phyloP scores from a whole-genome alignment of 345 rosid species.

The Lenwebbia sp. region DNA sequence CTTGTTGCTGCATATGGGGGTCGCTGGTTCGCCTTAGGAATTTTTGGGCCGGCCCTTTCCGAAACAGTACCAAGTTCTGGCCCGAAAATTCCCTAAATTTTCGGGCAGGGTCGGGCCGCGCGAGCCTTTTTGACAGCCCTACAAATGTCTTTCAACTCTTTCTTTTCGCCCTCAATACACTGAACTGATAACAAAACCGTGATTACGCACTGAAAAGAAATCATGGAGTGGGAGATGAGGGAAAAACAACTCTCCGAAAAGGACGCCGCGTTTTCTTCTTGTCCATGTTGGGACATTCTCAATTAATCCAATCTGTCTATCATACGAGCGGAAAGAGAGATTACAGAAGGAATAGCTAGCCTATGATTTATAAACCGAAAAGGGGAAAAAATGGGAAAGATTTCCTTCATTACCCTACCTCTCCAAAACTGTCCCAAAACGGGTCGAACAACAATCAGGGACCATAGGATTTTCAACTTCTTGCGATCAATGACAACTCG shows the following conservation, averaged over 20 bases:
- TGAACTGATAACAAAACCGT: background rate
- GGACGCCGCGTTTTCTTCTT: background rate
- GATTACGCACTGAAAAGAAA: background rate
- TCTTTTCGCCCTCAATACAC: background rate
- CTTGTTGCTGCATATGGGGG: too few species aligned
- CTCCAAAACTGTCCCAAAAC: background rate
- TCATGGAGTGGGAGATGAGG: background rate
- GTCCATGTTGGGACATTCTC: background rate
- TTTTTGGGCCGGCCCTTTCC: too few species aligned
- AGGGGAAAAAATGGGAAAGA: background rate
- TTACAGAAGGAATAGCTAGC: conserved; percentile 17
- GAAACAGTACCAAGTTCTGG: too few species aligned
- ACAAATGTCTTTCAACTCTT: background rate
- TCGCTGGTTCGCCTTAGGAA: too few species aligned
- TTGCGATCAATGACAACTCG: background rate
- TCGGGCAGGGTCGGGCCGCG: too few species aligned
- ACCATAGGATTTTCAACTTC: background rate
- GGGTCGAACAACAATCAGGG: background rate
- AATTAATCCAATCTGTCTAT: background rate
- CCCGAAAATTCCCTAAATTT: too few species aligned
- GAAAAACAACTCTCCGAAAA: background rate
- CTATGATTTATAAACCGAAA: conserved; percentile 26
- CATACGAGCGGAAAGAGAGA: background rate
- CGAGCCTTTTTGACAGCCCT: too few species aligned
- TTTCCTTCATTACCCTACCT: background rate